These are phyloP conservation scores for Penicillium paradoxum DNA, from an alignment of 495 filamentous ascomycete genomes.

Conservation along the genomic window DNA sequence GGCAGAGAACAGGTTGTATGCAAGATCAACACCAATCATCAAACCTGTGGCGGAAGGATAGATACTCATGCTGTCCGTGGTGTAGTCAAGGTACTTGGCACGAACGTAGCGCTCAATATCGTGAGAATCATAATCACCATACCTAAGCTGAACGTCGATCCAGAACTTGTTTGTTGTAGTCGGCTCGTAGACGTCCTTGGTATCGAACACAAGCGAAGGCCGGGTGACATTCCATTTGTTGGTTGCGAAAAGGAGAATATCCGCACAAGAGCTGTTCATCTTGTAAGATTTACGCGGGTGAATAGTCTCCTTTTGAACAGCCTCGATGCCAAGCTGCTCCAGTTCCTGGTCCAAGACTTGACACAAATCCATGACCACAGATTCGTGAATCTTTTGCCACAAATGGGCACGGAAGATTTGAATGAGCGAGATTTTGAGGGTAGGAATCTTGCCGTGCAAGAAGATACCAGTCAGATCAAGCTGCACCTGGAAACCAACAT, in stretches of 20 bases:
- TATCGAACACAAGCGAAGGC: conserved; percentile 90
- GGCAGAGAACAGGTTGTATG: conserved; percentile 96
- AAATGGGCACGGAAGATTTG: conserved; percentile 99
- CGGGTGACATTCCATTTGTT: conserved; percentile 98
- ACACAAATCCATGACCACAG: conserved; percentile 97
- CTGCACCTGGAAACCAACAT: conserved; percentile 96
- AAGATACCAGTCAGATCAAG: conserved; percentile 98
- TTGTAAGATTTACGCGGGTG: conserved; percentile 99
- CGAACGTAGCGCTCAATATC: conserved; percentile 97
- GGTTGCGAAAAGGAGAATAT: conserved; percentile 95
- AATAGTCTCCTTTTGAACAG: conserved; percentile 99
- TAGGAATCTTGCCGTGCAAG: conserved; percentile 98
- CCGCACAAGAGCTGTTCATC: conserved; percentile 99
- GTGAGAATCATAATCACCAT: conserved; percentile 98
- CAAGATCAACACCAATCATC: conserved; percentile 97
- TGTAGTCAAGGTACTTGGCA: conserved; percentile 99
- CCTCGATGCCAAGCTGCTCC: conserved; percentile 93
- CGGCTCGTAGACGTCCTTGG: conserved; percentile 91
- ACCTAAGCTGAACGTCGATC: conserved; percentile 96
- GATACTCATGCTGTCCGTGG: conserved; percentile 97
- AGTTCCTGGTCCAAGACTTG: conserved; percentile 99
- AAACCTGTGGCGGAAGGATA: conserved; percentile 96
- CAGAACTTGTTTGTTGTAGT: conserved; percentile 99
- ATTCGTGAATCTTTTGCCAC: conserved; percentile 99
- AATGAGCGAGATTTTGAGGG: conserved; percentile 95